phyloP scores from a whole-genome alignment of 2,329 filamentous ascomycete genomes.

The Exophiala dermatitidis region DNA sequence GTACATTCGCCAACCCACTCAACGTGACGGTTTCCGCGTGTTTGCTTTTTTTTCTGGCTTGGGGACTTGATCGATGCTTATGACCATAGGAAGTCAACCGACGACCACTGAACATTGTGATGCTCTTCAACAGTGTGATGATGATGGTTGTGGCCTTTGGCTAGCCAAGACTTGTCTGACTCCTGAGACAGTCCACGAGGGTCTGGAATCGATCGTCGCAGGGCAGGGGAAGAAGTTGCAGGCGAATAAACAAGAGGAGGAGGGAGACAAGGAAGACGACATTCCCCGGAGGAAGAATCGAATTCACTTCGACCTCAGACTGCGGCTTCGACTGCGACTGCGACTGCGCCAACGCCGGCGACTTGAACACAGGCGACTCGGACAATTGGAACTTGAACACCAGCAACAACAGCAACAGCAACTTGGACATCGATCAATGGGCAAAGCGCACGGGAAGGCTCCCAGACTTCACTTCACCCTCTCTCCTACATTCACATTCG shows the following conservation, averaged over 20 bases:
- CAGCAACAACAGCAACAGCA: not conserved
- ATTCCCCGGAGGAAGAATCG: not conserved
- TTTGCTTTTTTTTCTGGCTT: slow-evolving; percentile 4
- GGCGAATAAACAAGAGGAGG: not conserved
- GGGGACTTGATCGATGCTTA: slow-evolving; percentile 9
- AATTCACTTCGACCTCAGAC: not conserved
- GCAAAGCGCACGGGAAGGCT: slow-evolving; percentile 2
- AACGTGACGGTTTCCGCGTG: slow-evolving; percentile 2
- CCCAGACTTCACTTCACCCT: slow-evolving; percentile 10
- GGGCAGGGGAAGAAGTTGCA: not conserved
- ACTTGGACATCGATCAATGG: slow-evolving; percentile 9
- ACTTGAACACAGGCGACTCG: too few species aligned
- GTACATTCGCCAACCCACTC: not conserved
- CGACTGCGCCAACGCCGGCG: not conserved
- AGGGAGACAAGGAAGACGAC: not conserved
- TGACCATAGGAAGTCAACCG: not conserved
- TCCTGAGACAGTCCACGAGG: not conserved
- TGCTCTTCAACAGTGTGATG: slow-evolving; percentile 14
- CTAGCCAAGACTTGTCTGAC: slow-evolving; percentile 3
- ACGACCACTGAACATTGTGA: slow-evolving; percentile 17
- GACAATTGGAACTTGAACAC: not conserved
- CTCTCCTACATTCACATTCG: slow-evolving; percentile 10
- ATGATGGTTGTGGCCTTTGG: slow-evolving; percentile 12
- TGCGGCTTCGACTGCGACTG: slow-evolving; percentile 1
- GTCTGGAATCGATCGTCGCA: not conserved